Conservation (phyloP, 495 filamentous ascomycete species). For the Penicillium cataractarum region DNA sequence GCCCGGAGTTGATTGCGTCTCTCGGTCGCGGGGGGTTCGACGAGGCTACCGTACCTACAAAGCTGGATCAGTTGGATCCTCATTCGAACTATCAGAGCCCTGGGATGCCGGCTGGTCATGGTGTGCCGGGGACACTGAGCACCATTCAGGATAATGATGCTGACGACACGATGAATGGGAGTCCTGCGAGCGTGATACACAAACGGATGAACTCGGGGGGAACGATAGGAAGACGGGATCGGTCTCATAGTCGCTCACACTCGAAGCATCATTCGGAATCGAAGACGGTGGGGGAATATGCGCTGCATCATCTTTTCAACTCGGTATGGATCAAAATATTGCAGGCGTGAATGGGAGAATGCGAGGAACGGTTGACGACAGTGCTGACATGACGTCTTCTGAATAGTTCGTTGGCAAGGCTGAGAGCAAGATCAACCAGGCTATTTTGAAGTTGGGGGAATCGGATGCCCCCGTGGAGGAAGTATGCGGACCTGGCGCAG, state of each 20-base stretch:
- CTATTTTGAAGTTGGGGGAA: conserved; percentile 71
- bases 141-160: conserved; percentile 48
- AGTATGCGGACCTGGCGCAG: conserved; percentile 86
- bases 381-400: conserved; percentile 16
- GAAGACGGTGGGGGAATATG: conserved; percentile 95
- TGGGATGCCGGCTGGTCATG: conserved; percentile 27
- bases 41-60: conserved; percentile 26
- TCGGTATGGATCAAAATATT: conserved; percentile 57
- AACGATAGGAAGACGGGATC: conserved; percentile 63
- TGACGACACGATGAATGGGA: conserved; percentile 28
- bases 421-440: conserved; percentile 89
- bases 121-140: conserved; percentile 35
- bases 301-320: conserved; percentile 93
- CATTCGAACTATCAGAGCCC: conserved; percentile 31
- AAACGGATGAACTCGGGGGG: conserved; percentile 56
- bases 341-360: background rate
- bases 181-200: conserved; percentile 34
- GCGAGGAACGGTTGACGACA: background rate
- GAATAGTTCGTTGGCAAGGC: conserved; percentile 71
- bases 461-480: conserved; percentile 80
- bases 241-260: conserved; percentile 79
- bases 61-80: conserved; percentile 40
- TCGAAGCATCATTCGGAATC: conserved; percentile 76
- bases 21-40: conserved; percentile 48
- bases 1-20: conserved; percentile 80